Percentiles rank a stretch among this genome's conserved stretches.
Evolutionary conservation across 805 yeast genomes (phyloP).

Genomic region (Starmerella vitae): DNA sequence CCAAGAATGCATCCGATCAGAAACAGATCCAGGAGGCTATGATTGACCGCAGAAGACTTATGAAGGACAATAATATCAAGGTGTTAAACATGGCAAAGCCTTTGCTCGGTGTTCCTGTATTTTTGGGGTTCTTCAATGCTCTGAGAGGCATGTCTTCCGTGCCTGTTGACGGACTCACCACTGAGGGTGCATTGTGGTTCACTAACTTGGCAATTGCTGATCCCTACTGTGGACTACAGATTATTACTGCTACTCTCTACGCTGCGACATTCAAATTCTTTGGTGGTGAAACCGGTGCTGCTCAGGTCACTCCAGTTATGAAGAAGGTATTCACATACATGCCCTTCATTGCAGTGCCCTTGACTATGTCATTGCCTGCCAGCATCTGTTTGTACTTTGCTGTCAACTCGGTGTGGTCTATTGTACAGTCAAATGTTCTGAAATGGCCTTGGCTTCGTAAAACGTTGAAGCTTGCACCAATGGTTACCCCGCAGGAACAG

Average conservation of each 20-base stretch:
- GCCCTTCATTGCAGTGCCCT: constrained; percentile 74
- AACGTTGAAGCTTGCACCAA: constrained; percentile 43
- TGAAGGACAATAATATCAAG: constrained; percentile 59
- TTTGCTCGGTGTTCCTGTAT: constrained; percentile 58
- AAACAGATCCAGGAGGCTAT: constrained; percentile 43
- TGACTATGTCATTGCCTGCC: constrained; percentile 75
- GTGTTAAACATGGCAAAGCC: constrained; percentile 66
- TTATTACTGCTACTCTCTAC: constrained; percentile 65
- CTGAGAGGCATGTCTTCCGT: constrained; percentile 66
- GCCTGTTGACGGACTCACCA: constrained; percentile 71
- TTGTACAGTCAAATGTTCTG: constrained; percentile 55
- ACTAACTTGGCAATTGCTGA: constrained; percentile 66
- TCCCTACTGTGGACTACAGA: constrained; percentile 80
- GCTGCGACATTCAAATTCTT: constrained; percentile 52
- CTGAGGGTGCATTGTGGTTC: constrained; percentile 79
- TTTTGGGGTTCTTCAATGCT: constrained; percentile 80
- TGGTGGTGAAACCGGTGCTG: constrained; percentile 89
- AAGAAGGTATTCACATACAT: constrained; percentile 54
- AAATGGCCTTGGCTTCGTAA: constrained; percentile 47
- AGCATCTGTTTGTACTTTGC: constrained; percentile 79
- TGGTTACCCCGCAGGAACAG: constrained; percentile 39
- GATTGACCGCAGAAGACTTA: constrained; percentile 44
- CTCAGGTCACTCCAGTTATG: constrained; percentile 48
- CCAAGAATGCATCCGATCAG: constrained; percentile 30
- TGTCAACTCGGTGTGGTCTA: constrained; percentile 61